A percentile compares a stretch with the other conserved stretches of the same genome.
Conservation (phyloP, 2,329 filamentous ascomycete species). For the Alternaria atra region DNA sequence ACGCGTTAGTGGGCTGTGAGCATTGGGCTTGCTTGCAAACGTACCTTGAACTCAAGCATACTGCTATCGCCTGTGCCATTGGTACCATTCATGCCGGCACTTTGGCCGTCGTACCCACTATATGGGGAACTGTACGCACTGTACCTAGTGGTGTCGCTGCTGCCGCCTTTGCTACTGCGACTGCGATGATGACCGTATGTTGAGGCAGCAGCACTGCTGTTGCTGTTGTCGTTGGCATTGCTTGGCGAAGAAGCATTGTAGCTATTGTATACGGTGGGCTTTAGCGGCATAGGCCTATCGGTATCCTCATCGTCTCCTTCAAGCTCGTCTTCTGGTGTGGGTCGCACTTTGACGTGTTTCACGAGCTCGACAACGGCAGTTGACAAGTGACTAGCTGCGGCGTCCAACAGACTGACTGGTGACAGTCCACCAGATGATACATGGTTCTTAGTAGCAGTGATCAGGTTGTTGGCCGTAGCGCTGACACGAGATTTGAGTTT, state of each 20-base stretch:
- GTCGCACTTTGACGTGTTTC: conserved; percentile 81
- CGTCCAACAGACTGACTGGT: conserved; percentile 92
- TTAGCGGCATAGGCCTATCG: conserved; percentile 49
- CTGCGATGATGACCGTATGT: conserved; percentile 31
- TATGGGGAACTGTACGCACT: conserved; percentile 50
- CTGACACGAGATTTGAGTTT: conserved; percentile 85
- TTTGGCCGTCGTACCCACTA: conserved; percentile 47
- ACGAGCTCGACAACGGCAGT: conserved; percentile 87
- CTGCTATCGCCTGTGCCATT: conserved; percentile 39
- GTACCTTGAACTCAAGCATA: conserved; percentile 69
- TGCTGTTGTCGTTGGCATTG: conserved; percentile 30
- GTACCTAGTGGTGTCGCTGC: conserved; percentile 47
- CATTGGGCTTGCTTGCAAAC: conserved; percentile 20
- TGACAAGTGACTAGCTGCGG: conserved; percentile 88
- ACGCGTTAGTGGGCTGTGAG: conserved; percentile 19
- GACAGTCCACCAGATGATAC: conserved; percentile 82
- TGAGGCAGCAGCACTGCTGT: conserved; percentile 17
- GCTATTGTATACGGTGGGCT: conserved; percentile 32
- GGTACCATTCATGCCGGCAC: conserved; percentile 36
- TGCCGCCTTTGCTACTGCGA: conserved; percentile 49
- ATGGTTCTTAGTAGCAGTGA: conserved; percentile 94
- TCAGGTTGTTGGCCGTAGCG: conserved; percentile 93
- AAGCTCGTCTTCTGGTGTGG: conserved; percentile 78
- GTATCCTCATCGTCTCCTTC: conserved; percentile 71
- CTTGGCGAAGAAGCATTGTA: conserved; percentile 34